Evolutionary conservation across 1,139 yeast genomes (phyloP), one percentile per base, ranked within the genome.

Genomic region (Pichia sp.): DNA sequence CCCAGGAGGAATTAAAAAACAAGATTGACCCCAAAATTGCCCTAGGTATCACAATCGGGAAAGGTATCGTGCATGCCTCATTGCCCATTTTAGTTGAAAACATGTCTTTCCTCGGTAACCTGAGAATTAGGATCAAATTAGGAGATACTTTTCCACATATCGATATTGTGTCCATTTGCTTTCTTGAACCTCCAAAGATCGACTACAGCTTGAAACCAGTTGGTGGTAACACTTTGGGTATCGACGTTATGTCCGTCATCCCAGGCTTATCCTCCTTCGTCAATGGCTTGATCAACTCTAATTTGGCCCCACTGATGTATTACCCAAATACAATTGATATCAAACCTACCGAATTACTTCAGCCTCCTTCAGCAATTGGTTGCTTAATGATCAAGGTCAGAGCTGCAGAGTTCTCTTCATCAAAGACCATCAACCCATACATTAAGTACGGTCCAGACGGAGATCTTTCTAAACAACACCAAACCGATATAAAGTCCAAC

Each of bases 201-300:
- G 92, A 85, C 67, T 87, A 86, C 67, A 85, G 84, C 23, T 79
- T 87, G 72, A 87, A 87, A 66, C 95, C 95, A n/a, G 86, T 87
- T 54, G 93, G 93, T 68, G 95, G 95, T 72, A 92, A 87, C 67
- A 84, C 90, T 16, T 77, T 87, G 58, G 95, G 95, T 59, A 68
- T 87, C 54, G 95, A 87, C 72, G 80, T 87, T 60, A 87, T 87
- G 95, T 83, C 92, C 1, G 77, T 86, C 62, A 79, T 87, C 60
- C 95, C 95, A 4, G 93, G 93, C 58, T 79, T 87, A 65, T 78
- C 89, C 40, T 75, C 82, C n/a, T 82, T 86, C 65, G 90, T 87
- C 54, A 85, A 84, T 60, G 77, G 80, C 47, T 76, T 85, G 67
- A 82, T 87, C 65, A 87, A 86, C 68, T 73, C 87, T 45, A 84